Evolutionary conservation across 208 protist species (phyloP), one percentile per base, ranked within the genome.

Genomic region (Wallacemonas sp.): DNA sequence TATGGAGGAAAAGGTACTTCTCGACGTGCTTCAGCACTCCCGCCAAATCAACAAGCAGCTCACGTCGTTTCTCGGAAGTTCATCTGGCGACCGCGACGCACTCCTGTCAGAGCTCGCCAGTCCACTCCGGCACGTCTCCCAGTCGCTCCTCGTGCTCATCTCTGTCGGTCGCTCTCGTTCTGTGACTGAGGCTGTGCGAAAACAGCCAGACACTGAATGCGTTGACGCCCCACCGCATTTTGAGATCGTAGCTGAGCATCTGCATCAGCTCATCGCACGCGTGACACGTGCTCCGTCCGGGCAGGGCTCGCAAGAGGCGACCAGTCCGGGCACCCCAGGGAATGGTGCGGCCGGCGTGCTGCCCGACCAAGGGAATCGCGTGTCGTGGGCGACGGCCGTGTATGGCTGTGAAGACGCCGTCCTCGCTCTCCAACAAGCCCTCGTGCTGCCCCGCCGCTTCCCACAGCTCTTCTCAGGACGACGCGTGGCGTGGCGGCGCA

Each of bases 391-490:
- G 92, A 60, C 78, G 23, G 92, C 99, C 74, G 92, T 99, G 16
- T 95, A 93, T 6, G 99, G 99, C 44, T 92, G 99, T 49, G 79
- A 92, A 12, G 80, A 84, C 6, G 99, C 98, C 55, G 98, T 99
- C 62, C 52, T 90, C 34, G 88, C 96, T 2, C 81, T 99, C 16
- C 88, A 98, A 54, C 98, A 99, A 68, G 97, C 97, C 19, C 97
- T 98, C 1, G 95, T 99, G 27, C 72, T 99, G 14, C 99, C 99
- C 1, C 72, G 93, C 30, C 91, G 83, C 61, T 98, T 98, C 66
- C 98, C 99, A 11, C 85, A 98, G 6, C 81, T 99, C 39, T 99
- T 99, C 78, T 79, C 68, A 6, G 97, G 95, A 36, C 85, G 88
- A 5, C 88, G 82, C 17, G 90, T 93, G 21, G 98, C 97, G 85